Evolutionary conservation across 179 eudicot species (phyloP).

Genomic region (Kewa caespitosa): DNA sequence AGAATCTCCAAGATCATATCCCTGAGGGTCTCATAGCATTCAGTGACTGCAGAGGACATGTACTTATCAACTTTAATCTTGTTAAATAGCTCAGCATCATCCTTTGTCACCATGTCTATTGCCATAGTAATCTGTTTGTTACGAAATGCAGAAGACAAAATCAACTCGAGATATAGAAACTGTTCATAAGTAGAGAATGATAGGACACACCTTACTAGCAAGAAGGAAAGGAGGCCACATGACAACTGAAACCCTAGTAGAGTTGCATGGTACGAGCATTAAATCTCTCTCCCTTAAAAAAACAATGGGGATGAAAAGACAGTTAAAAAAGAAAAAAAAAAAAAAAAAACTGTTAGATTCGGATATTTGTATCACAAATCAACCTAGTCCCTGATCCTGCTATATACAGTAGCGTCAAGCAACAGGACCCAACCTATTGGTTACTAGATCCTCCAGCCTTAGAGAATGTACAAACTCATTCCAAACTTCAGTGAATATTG

Average conservation of each 20-base stretch:
- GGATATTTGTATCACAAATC: not conserved
- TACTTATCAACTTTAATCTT: constrained; percentile 80
- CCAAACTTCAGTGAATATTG: constrained; percentile 97
- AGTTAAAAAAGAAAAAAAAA: constrained; percentile 9
- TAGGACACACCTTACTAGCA: constrained; percentile 82
- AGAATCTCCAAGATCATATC: constrained; percentile 58
- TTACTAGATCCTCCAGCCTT: constrained; percentile 88
- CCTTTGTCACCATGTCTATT: constrained; percentile 92
- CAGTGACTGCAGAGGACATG: constrained; percentile 84
- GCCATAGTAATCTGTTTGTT: constrained; percentile 86
- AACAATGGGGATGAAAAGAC: constrained; percentile 23
- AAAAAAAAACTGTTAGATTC: constrained; percentile 4
- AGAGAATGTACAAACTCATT: constrained; percentile 85
- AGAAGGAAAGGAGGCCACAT: constrained; percentile 99
- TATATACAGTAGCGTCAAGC: constrained; percentile 11
- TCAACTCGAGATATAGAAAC: constrained; percentile 12
- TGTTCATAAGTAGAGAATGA: constrained; percentile 9
- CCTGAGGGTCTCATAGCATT: constrained; percentile 83
- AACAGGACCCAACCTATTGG: constrained; percentile 58
- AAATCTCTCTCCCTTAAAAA: constrained; percentile 90
- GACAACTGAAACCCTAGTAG: constrained; percentile 71
- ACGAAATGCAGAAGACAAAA: constrained; percentile 8
- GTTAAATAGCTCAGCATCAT: constrained; percentile 74
- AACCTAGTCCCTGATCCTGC: not conserved
- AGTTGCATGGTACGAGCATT: constrained; percentile 89